Evolutionary conservation across 2,329 filamentous ascomycete species (phyloP), one percentile per base, ranked within the genome.

Genomic region (Fusarium dlaminii): DNA sequence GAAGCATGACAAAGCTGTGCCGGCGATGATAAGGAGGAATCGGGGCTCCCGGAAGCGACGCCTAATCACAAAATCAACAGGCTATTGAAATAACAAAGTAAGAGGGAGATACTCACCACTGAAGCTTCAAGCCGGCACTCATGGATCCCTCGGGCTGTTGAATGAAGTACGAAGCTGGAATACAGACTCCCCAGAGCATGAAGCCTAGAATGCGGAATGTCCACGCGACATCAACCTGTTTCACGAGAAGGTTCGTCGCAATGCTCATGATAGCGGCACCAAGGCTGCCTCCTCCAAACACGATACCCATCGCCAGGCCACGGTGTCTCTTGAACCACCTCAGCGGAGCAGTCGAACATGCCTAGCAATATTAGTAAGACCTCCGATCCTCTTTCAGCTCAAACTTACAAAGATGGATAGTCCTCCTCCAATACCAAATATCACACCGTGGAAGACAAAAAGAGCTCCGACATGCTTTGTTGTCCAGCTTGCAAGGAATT

Each of bases 211-310:
- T 75, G 4, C 78, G 77, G 43, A 80, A 79, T 1, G 79, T 78
- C 77, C 78, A 79, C 0, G 75, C 71, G 11, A 79, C 75, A 17
- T 75, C 78, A 1, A 80, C 46, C 11, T 61, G 56, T 3, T 59
- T 58, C 5, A 80, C 75, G 8, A 80, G 69, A 12, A 77, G 65
- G 0, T 76, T 79, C 5, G 79, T 75, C 1, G 70, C 73, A 3
- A 80, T 75, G 18, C 78, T 78, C 72, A 80, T 79, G 8, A 79
- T 34, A 7, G 79, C 79, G 3, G 79, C 77, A 0, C 79, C 79
- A 1, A 80, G 57, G 5, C 79, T 79, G 3, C 78, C 79, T 9
- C 79, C 79, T 1, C 79, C 79, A 15, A 80, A 80, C 0, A 80
- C 79, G 20, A 79, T 67, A 3, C 79, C 79, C 66, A 79, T 80